A percentile compares a stretch with the other conserved stretches of the same genome.
phyloP scores from a whole-genome alignment of 2,329 filamentous ascomycete genomes.

The Trichoderma harzianum region DNA sequence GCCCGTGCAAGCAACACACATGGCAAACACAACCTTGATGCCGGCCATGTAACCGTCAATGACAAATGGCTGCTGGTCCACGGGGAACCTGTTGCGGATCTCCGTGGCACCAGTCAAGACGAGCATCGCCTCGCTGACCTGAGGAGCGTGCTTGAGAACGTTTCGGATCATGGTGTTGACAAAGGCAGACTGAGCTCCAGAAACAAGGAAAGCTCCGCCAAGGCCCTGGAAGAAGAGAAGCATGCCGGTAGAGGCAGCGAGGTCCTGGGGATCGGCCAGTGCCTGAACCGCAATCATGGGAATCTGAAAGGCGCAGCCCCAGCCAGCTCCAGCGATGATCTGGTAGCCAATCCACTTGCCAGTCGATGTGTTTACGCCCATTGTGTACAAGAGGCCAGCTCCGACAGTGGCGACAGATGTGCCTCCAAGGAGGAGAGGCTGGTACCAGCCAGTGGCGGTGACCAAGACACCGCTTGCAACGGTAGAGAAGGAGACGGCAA shows the following conservation, averaged over 20 bases:
- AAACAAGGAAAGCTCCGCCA: slow-evolving; percentile 49
- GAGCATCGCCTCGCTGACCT: slow-evolving; percentile 36
- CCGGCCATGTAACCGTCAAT: slow-evolving; percentile 60
- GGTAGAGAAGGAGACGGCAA: slow-evolving; percentile 42
- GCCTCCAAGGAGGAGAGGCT: slow-evolving; percentile 45
- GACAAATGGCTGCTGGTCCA: slow-evolving; percentile 49
- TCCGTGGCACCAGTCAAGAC: slow-evolving; percentile 50
- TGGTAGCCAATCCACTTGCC: slow-evolving; percentile 53
- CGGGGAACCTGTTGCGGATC: slow-evolving; percentile 49
- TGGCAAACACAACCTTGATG: slow-evolving; percentile 60
- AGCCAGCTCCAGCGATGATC: slow-evolving; percentile 47
- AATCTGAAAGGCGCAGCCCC: slow-evolving; percentile 45
- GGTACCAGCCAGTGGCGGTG: slow-evolving; percentile 40
- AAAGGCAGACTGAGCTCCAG: slow-evolving; percentile 46
- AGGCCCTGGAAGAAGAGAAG: slow-evolving; percentile 48
- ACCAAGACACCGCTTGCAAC: slow-evolving; percentile 39
- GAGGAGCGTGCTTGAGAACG: slow-evolving; percentile 34
- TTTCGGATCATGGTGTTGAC: slow-evolving; percentile 41
- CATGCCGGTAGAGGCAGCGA: slow-evolving; percentile 46
- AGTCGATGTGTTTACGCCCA: slow-evolving; percentile 37
- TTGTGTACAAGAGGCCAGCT: slow-evolving; percentile 41
- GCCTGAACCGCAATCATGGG: slow-evolving; percentile 50
- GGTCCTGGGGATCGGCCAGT: slow-evolving; percentile 38
- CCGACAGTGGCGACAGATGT: slow-evolving; percentile 42
- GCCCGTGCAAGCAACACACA: slow-evolving; percentile 49